Percentiles rank a stretch among this genome's conserved stretches.
Conservation (phyloP, 345 rosid genomes). For the Citrus sinensis region DNA sequence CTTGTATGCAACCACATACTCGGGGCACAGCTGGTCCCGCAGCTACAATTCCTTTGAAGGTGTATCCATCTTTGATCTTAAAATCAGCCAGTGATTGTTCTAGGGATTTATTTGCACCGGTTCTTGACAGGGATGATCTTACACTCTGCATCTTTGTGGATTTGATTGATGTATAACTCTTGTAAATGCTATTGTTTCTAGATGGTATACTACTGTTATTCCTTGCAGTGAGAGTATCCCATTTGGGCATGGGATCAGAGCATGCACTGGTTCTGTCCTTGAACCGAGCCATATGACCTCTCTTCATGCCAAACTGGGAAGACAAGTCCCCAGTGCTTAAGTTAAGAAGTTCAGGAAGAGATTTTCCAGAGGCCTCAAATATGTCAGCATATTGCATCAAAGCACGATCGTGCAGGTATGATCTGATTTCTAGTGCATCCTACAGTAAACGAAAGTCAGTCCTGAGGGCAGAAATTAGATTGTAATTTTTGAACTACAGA, state of each 20-base stretch:
- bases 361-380: conserved; percentile 53
- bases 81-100: conserved; percentile 53
- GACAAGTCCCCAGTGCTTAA: conserved; percentile 35
- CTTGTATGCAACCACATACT: conserved; percentile 55
- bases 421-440: conserved; percentile 61
- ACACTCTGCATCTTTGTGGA: conserved; percentile 23
- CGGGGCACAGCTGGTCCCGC: conserved; percentile 53
- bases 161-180: conserved; percentile 20
- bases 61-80: conserved; percentile 49
- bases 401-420: conserved; percentile 62
- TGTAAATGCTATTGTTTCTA: conserved; percentile 31
- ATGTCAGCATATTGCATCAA: conserved; percentile 52
- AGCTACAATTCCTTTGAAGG: conserved; percentile 64
- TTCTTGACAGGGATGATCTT: conserved; percentile 23
- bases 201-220: conserved; percentile 18
- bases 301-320: conserved; percentile 55
- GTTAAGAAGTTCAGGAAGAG: conserved; percentile 48
- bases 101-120: conserved; percentile 22
- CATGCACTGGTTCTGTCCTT: conserved; percentile 39
- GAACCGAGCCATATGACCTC: conserved; percentile 60
- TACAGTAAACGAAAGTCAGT: conserved; percentile 13
- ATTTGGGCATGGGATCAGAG: conserved; percentile 33
- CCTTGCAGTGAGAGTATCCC: conserved; percentile 14
- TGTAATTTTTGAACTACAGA: background rate
- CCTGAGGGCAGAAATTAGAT: background rate